A percentile compares a stretch with the other conserved stretches of the same genome.
Evolutionary conservation across 106 monocot genomes (phyloP).

Genomic region (Allium cepa): DNA sequence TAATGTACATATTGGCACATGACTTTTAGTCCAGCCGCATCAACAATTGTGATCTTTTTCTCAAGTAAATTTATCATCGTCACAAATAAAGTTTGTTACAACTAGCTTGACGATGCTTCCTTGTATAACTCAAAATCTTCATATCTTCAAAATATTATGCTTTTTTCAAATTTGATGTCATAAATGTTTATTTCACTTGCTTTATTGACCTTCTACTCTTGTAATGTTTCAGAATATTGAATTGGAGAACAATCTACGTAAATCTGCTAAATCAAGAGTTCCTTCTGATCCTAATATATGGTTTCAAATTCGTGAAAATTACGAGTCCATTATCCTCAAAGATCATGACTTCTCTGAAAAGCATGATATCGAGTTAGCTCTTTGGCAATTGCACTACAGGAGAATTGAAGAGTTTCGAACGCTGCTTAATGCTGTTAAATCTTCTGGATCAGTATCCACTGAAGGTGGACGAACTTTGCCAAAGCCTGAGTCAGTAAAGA

Average conservation of each 20-base stretch:
- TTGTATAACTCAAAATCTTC: no score
- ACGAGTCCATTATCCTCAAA: conserved; percentile 78
- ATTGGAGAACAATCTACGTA: conserved; percentile 64
- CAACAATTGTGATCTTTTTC: background rate
- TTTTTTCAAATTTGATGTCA: background rate
- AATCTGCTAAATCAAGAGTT: conserved; percentile 66
- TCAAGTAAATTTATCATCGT: background rate
- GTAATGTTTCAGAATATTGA: conserved; percentile 56
- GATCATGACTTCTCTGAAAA: conserved; percentile 87
- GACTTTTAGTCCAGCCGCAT: background rate
- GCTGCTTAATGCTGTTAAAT: conserved; percentile 52
- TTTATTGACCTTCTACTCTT: background rate
- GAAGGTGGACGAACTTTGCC: conserved; percentile 33
- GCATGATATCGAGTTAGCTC: conserved; percentile 59
- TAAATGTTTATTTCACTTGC: background rate
- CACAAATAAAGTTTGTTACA: background rate
- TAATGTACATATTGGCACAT: background rate
- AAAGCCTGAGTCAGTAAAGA: conserved; percentile 58
- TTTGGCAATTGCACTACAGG: conserved; percentile 94
- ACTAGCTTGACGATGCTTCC: no score
- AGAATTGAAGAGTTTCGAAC: conserved; percentile 88
- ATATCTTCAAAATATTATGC: background rate
- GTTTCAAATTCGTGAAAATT: conserved; percentile 93
- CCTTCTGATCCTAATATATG: conserved; percentile 90
- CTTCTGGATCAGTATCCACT: conserved; percentile 23